Base-by-base conservation (phyloP, 306 rosid species). In the Nissolia schottii region DNA sequence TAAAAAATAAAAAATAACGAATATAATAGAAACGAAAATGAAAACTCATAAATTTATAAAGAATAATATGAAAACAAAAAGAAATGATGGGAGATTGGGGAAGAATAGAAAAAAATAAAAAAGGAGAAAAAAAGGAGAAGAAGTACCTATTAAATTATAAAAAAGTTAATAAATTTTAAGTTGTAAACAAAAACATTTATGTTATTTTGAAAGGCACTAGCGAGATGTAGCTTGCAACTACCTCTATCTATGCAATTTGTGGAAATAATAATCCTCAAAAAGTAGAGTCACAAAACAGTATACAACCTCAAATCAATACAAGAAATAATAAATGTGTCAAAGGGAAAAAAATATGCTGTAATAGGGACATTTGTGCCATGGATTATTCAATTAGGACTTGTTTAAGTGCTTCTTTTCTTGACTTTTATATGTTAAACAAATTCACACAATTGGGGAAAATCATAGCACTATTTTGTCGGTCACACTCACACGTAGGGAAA, bases 401-500 rank as follows among this genome's bases (percentile, higher is more conserved):
- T 66, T n/a, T n/a, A 13, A 72, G 43, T 64, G 79, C 75, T 68
- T 58, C 77, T 68, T 76, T 73, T 29, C 15, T 76, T 46, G 81
- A 81, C 66, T 31, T 55, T 45, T 34, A 14, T 41, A 38, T 51
- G 67, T 32, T n/a, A 24, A 66, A 74, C 75, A 64, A 49, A 38
- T 29, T 49, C 54, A 49, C 41, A 82, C 64, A 72, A 64, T 57
- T 64, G 60, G 70, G 60, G 70, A 55, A 71, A 43, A 10, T 45
- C 27, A 32, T 54, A n/a, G 73, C 76, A 77, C 81, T 87, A 56
- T 81, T 77, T 32, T 87, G 96, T 89, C 96, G 92, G 96, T 82
- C 51, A 71, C 16, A 78, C 34, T n/a, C n/a, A 50, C 6, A 35
- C 12, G 20, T 24, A 48, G 63, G 9, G 67, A 59, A 57, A 64